Evolutionary conservation across 352 stramenopile genomes (phyloP), one percentile per base, ranked within the genome.

Genomic region (Thalassiosira gravida): DNA sequence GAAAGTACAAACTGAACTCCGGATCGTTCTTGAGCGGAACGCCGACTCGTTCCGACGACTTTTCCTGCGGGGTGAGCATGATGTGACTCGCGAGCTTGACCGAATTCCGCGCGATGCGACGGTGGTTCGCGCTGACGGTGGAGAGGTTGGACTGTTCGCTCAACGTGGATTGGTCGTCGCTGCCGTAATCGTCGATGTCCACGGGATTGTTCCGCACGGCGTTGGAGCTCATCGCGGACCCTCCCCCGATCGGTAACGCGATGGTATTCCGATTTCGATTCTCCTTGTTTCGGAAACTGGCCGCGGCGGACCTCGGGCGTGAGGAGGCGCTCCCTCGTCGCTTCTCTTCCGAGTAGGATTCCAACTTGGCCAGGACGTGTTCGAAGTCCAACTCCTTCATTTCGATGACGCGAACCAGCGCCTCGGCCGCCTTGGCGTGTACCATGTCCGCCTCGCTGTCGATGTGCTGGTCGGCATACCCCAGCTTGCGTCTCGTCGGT

Each of bases 1-100:
- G 83, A 62, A 84, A 88, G 55, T 90, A 88, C 35, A 88, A 74
- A 39, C 29, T 55, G 46, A 76, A 90, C 42, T 86, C 67, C 24
- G 79, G 76, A 71, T 90, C 83, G 18, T 86, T 42, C 57, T 88
- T 88, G 5, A 90, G 37, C 22, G 78, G 49, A 1, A 79, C 30
- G 7, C n/a, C 47, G 6, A 55, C 62, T 5, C 66, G 13, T n/a
- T 53, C 66, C 20, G 67, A 22, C 25, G 59, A 67, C 7, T 56
- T 70, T 7, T 32, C 7, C 9, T 39, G 24, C 1, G 67, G 44
- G 2, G 53, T 56, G 18, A 49, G 47, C 55, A 67, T 67, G 13
- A 75, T 61, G 29, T 67, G 67, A 27, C 13, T 44, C 11, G 58
- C 69, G 5, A 71, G 22, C 18, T 78, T 78, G 46, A 42, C 16